phyloP scores from a whole-genome alignment of 345 rosid species.

The Gossypium arboreum region DNA sequence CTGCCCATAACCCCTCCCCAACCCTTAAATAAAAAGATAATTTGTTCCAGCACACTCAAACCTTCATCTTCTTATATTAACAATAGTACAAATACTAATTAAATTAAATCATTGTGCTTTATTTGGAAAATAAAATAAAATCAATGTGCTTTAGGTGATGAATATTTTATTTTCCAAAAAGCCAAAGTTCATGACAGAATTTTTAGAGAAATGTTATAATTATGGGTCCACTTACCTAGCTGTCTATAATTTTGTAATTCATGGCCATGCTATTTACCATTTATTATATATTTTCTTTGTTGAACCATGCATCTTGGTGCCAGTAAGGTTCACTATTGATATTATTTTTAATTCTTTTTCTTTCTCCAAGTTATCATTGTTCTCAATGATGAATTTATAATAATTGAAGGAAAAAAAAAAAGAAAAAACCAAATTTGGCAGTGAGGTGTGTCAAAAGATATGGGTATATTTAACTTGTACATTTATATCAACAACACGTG shows the following conservation, averaged over 20 bases:
- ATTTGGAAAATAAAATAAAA: background rate
- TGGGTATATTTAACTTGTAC: too few relatives aligned
- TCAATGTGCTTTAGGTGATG: background rate
- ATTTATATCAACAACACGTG: too few relatives aligned
- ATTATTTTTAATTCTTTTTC: background rate
- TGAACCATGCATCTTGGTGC: background rate
- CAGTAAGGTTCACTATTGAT: background rate
- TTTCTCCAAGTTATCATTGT: background rate
- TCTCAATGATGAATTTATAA: background rate
- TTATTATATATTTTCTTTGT: background rate
- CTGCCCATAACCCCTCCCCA: accelerated
- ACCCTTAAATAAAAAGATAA: too few relatives aligned
- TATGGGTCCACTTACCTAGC: background rate
- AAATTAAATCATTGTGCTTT: background rate
- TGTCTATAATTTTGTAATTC: background rate
- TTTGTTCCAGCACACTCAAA: too few relatives aligned
- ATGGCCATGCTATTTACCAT: background rate
- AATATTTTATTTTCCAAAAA: background rate
- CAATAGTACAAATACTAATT: accelerated
- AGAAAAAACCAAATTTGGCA: too few relatives aligned
- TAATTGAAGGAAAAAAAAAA: too few relatives aligned
- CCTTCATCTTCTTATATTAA: accelerated
- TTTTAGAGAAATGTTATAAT: background rate
- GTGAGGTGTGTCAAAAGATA: too few relatives aligned
- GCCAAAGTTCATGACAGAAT: background rate